Conservation (phyloP, 345 rosid species). For the Linum trigynum region DNA sequence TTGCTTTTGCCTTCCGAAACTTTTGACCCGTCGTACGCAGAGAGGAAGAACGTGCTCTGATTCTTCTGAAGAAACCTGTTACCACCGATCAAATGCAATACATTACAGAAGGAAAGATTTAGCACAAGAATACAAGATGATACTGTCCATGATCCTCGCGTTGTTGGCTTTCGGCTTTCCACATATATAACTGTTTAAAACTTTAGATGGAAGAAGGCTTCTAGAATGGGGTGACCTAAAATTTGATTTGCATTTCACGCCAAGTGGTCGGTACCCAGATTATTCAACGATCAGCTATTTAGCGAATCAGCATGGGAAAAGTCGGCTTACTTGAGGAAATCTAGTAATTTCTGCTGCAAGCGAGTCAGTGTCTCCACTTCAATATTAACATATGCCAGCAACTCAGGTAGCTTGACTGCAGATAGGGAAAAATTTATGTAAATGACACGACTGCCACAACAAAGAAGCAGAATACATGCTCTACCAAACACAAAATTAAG, state of each 20-base stretch:
- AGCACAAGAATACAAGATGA: too few species aligned
- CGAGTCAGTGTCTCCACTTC: conserved; percentile 77
- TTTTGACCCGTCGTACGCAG: conserved; percentile 54
- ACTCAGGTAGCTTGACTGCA: conserved; percentile 93
- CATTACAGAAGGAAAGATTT: not conserved
- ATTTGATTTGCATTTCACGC: too few species aligned
- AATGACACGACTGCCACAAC: not conserved
- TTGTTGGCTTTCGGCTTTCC: too few species aligned
- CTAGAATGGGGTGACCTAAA: too few species aligned
- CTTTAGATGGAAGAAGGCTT: too few species aligned
- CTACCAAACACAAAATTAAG: not conserved
- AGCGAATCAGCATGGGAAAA: too few species aligned
- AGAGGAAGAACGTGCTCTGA: conserved; percentile 63
- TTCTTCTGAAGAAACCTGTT: conserved; percentile 78
- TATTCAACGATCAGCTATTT: too few species aligned
- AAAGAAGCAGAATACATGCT: not conserved
- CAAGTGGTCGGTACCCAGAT: too few species aligned
- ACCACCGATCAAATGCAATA: conserved; percentile 15
- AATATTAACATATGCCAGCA: conserved; percentile 67
- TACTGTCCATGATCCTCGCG: too few species aligned
- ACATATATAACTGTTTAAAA: too few species aligned
- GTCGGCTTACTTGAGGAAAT: conserved; percentile 65
- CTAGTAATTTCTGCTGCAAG: conserved; percentile 71
- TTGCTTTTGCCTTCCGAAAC: conserved; percentile 59
- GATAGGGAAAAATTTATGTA: not conserved